Percentiles rank a stretch among this genome's conserved stretches.
Evolutionary conservation across 495 filamentous ascomycete species (phyloP).

Genomic region (Penicillium silybi): DNA sequence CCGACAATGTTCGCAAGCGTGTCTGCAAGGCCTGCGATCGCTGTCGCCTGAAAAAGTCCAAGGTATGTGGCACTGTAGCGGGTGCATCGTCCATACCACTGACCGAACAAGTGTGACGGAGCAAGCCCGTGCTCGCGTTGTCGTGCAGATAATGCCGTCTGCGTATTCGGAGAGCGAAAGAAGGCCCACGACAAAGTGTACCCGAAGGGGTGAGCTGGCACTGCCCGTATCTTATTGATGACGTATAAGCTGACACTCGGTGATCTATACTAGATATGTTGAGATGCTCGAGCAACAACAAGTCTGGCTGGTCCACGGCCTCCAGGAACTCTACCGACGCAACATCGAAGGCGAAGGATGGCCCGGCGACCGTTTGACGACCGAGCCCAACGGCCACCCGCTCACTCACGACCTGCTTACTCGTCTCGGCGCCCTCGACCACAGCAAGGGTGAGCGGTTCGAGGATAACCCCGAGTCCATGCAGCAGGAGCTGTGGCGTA

Average conservation of each 20-base stretch:
- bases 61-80: conserved; percentile 38
- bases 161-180: conserved; percentile 60
- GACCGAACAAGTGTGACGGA: conserved; percentile 54
- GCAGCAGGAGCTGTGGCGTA: conserved; percentile 51
- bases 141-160: conserved; percentile 56
- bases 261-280: conserved; percentile 47
- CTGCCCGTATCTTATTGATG: conserved; percentile 9
- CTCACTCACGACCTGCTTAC: conserved; percentile 64
- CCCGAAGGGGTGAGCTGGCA: conserved; percentile 55
- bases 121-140: conserved; percentile 57
- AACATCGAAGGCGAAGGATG: conserved; percentile 48
- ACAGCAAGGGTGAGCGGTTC: conserved; percentile 50
- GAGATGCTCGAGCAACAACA: conserved; percentile 73
- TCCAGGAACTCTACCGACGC: conserved; percentile 58
- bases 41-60: conserved; percentile 62
- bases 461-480: conserved; percentile 55
- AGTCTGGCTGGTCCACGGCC: conserved; percentile 55
- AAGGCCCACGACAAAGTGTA: conserved; percentile 61
- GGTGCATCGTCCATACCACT: conserved; percentile 11
- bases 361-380: conserved; percentile 50
- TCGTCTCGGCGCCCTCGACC: conserved; percentile 52
- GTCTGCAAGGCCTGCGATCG: conserved; percentile 64
- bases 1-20: conserved; percentile 51
- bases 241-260: not conserved
- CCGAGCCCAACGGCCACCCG: conserved; percentile 53